Base-by-base conservation (phyloP, 257 asterid species). In the Solanum medicagineum region DNA sequence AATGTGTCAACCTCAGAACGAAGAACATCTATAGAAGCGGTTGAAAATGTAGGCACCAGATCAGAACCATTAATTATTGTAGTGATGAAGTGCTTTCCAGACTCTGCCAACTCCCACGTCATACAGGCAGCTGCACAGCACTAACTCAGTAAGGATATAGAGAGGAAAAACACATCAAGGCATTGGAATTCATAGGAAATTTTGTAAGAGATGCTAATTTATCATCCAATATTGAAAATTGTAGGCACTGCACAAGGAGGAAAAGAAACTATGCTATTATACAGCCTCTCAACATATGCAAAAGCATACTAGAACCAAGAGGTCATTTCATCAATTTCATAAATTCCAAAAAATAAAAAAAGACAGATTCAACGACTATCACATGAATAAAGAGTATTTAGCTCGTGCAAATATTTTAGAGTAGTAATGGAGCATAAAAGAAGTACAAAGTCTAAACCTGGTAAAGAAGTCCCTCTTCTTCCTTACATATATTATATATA, bases 61-160 rank as follows among this genome's bases (percentile, higher is more conserved):
- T 94, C 98, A 81, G 95, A 91, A 86, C 98, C 98, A 85, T 94
- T 94, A 81, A 93, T 89, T 85, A 93, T 88, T 79, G 97, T 92
- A 65, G 97, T 91, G 83, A 94, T 94, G 90, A 93, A 93, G 85
- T 92, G 90, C 81, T 93, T 92, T 80, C 98, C 96, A 15, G 97
- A 94, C 85, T 94, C 98, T 4, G 96, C 98, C 91, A 94, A 89
- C 90, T 92, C 98, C 94, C 93, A 92, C 45, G 97, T 94, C 97
- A 94, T 93, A 88, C 98, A 93, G 84, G 98, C 97, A 88, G 95
- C 97, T 94, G 89, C 19, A 40, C 49, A 84, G 22, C 47, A 45
- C 44, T 16, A 14, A 20, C 42, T 55, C 26, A 36, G 56, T 40
- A 70, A 83, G 82, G 60, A 51, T 51, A 51, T 8, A 24, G 24